phyloP scores from a whole-genome alignment of 495 filamentous ascomycete species.

The Massariosphaeria phaeospora region DNA sequence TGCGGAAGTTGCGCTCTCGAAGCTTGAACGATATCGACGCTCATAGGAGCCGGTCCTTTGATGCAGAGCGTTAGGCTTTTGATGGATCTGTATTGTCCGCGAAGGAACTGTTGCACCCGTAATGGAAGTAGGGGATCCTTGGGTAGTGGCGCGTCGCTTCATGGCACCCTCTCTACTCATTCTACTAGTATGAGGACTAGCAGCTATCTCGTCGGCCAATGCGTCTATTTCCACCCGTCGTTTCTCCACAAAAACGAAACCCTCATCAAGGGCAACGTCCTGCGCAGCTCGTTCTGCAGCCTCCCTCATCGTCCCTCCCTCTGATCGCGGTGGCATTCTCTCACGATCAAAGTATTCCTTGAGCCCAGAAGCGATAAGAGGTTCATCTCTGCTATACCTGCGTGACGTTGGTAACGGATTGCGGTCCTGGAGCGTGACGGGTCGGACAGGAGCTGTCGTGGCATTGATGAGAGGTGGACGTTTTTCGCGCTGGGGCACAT shows the following conservation, averaged over 20 bases:
- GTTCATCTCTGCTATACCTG: slow-evolving; percentile 45
- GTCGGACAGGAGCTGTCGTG: slow-evolving; percentile 59
- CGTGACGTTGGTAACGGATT: slow-evolving; percentile 13
- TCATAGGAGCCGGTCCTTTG: slow-evolving; percentile 72
- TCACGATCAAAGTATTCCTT: slow-evolving; percentile 45
- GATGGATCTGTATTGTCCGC: slow-evolving; percentile 63
- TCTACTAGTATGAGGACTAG: slow-evolving; percentile 51
- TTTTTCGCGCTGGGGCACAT: slow-evolving; percentile 20
- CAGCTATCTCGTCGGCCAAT: slow-evolving; percentile 88
- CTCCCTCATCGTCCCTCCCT: slow-evolving; percentile 47
- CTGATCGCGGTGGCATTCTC: slow-evolving; percentile 27
- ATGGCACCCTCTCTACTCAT: slow-evolving; percentile 42
- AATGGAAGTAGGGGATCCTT: slow-evolving; percentile 53
- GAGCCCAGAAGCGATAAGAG: slow-evolving; percentile 45
- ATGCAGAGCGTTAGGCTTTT: slow-evolving; percentile 59
- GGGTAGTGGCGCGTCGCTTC: slow-evolving; percentile 65
- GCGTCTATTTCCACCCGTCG: slow-evolving; percentile 92
- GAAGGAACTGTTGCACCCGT: slow-evolving; percentile 55
- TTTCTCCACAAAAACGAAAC: slow-evolving; percentile 96
- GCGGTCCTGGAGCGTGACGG: slow-evolving; percentile 45
- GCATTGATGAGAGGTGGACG: slow-evolving; percentile 44
- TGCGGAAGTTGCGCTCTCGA: slow-evolving; percentile 75
- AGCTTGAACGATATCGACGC: slow-evolving; percentile 66
- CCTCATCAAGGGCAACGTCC: slow-evolving; percentile 82
- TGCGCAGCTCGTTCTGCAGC: slow-evolving; percentile 74